Evolutionary conservation across 331 rosid genomes (phyloP).

Genomic region (Spiraea crenata): DNA sequence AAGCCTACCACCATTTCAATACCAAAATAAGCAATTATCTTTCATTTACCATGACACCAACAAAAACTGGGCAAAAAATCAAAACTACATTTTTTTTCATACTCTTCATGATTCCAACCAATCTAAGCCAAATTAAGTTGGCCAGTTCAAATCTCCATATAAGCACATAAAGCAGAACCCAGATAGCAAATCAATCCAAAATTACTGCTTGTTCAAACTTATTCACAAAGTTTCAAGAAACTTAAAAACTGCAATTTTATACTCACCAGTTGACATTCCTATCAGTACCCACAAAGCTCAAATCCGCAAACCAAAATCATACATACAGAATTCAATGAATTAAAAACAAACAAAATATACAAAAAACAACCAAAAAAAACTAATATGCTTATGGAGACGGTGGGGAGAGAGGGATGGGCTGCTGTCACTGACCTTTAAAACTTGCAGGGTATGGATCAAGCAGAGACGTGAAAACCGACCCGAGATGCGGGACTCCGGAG

Average conservation of each 20-base stretch:
- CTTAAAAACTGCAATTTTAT: neutral
- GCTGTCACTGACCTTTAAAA: conserved; percentile 17
- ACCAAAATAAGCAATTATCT: neutral
- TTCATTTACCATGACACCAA: conserved; percentile 1
- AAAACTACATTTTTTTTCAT: conserved; percentile 9
- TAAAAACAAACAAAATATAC: neutral
- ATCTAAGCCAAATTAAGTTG: conserved; percentile 1
- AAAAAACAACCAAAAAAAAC: neutral
- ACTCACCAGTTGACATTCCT: conserved; percentile 8
- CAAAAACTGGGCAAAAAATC: conserved; percentile 6
- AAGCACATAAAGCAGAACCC: conserved; percentile 3
- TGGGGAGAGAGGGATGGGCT: conserved; percentile 10
- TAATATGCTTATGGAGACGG: neutral
- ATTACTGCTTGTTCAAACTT: neutral
- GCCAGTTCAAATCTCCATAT: neutral
- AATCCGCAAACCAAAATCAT: conserved; percentile 12
- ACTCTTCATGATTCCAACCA: conserved; percentile 18
- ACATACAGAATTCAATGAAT: conserved; percentile 7
- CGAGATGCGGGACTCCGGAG: conserved; percentile 2
- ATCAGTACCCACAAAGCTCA: neutral
- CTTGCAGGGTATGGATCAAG: conserved; percentile 20
- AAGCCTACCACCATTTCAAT: conserved; percentile 20
- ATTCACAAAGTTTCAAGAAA: neutral
- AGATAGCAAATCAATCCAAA: neutral
- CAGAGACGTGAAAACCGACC: conserved; percentile 18